Conservation (phyloP, 345 rosid genomes). For the Nasturtium officinale region DNA sequence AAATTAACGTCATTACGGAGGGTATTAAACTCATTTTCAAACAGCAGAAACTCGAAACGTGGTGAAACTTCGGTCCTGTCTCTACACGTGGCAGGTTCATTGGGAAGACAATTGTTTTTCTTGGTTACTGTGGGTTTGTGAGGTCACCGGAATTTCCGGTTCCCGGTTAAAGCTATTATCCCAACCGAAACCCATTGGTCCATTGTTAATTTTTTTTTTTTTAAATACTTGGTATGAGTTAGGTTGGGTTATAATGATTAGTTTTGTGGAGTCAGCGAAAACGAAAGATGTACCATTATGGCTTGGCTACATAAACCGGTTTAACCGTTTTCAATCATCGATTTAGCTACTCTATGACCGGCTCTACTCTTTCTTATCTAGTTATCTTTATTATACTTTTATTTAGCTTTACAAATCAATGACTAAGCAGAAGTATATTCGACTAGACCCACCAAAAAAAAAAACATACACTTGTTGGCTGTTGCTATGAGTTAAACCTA, state of each 20-base stretch:
- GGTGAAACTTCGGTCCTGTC: constrained; percentile 34
- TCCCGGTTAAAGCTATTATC: constrained; percentile 40
- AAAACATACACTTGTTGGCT: background rate
- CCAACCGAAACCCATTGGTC: constrained; percentile 39
- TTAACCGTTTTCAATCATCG: background rate
- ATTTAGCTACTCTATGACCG: constrained; percentile 23
- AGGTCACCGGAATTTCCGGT: constrained; percentile 45
- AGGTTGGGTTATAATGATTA: constrained; percentile 62
- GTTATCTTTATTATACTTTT: background rate
- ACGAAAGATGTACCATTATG: constrained; percentile 47
- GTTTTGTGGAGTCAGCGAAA: constrained; percentile 53
- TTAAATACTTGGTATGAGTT: constrained; percentile 41
- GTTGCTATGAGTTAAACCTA: background rate
- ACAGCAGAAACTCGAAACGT: constrained; percentile 48
- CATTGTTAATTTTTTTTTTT: constrained; percentile 9
- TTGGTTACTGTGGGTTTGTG: constrained; percentile 43
- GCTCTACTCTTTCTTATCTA: background rate
- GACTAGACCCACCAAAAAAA: constrained; percentile 14
- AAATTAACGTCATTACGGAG: constrained; percentile 31
- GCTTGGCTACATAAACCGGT: constrained; percentile 43
- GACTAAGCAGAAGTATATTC: constrained; percentile 18
- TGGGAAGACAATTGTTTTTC: constrained; percentile 40
- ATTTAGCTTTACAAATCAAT: constrained; percentile 8
- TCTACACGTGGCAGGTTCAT: constrained; percentile 49
- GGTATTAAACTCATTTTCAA: constrained; percentile 21